These are phyloP conservation scores for Torulaspora quercuum DNA, from an alignment of 805 yeast genomes.

Conservation along the genomic window DNA sequence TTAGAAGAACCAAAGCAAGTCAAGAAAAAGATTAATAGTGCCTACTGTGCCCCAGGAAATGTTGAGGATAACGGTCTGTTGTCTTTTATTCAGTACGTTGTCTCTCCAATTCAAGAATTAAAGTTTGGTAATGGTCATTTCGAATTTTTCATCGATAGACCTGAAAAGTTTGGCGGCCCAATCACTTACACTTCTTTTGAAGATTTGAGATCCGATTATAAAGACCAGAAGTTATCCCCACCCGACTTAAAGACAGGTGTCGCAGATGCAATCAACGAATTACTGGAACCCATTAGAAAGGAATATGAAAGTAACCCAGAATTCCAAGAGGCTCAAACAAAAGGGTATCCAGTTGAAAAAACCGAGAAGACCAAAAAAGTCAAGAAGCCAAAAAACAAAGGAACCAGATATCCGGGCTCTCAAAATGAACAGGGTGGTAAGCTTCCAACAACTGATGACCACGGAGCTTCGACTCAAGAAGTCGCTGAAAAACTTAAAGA, in stretches of 20 bases:
- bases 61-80: conserved; percentile 88
- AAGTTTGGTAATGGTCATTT: conserved; percentile 57
- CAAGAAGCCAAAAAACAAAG: conserved; percentile 82
- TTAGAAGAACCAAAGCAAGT: conserved; percentile 85
- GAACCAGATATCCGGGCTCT: conserved; percentile 83
- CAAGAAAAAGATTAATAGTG: conserved; percentile 85
- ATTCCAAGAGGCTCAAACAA: conserved; percentile 66
- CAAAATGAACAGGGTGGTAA: conserved; percentile 17
- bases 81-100: conserved; percentile 78
- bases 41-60: conserved; percentile 93
- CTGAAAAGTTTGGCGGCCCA: conserved; percentile 97
- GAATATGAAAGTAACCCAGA: conserved; percentile 60
- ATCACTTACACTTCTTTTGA: conserved; percentile 66
- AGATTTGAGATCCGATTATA: conserved; percentile 67
- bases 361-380: conserved; percentile 59
- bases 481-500: conserved; percentile 30
- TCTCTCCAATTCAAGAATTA: conserved; percentile 82
- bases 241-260: conserved; percentile 94
- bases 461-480: conserved; percentile 27
- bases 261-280: conserved; percentile 72
- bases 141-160: conserved; percentile 75
- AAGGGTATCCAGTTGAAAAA: conserved; percentile 81
- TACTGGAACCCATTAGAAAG: conserved; percentile 80
- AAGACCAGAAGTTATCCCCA: conserved; percentile 73
- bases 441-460: conserved; percentile 22